These are phyloP conservation scores for Exutisphaerella laricina DNA, from an alignment of 2,329 filamentous ascomycete genomes.

Conservation along the genomic window DNA sequence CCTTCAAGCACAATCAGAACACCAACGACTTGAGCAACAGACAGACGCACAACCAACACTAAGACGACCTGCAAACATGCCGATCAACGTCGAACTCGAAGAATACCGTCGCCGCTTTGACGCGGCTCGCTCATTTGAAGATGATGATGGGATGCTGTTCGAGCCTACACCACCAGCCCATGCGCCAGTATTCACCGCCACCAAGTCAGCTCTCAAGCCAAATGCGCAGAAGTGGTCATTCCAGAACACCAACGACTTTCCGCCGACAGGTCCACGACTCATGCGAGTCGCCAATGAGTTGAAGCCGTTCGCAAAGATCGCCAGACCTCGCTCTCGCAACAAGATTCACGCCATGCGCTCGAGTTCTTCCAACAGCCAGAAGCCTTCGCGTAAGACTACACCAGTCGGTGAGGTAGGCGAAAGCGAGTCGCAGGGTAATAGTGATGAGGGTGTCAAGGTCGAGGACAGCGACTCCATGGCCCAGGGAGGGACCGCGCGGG, in stretches of 20 bases:
- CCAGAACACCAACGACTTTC: not conserved
- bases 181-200: not conserved
- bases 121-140: slow-evolving; percentile 9
- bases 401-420: not conserved
- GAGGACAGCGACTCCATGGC: not conserved
- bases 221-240: slow-evolving; percentile 1
- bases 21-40: too few relatives aligned
- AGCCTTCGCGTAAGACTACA: not conserved
- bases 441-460: not conserved
- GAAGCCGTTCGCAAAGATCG: not conserved
- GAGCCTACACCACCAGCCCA: not conserved
- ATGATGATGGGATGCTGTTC: slow-evolving; percentile 3
- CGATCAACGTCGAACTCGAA: slow-evolving; percentile 3
- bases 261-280: not conserved
- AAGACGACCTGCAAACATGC: not conserved
- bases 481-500: not conserved
- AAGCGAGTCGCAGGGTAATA: not conserved
- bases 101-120: slow-evolving; percentile 6
- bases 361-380: not conserved
- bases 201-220: slow-evolving; percentile 1
- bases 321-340: not conserved
- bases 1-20: too few relatives aligned
- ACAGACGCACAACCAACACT: too few relatives aligned
- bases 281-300: not conserved
- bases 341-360: not conserved